A percentile compares a stretch with the other conserved stretches of the same genome.
These are phyloP conservation scores for Trifolium dubium DNA, from an alignment of 306 rosid genomes.

Conservation along the genomic window DNA sequence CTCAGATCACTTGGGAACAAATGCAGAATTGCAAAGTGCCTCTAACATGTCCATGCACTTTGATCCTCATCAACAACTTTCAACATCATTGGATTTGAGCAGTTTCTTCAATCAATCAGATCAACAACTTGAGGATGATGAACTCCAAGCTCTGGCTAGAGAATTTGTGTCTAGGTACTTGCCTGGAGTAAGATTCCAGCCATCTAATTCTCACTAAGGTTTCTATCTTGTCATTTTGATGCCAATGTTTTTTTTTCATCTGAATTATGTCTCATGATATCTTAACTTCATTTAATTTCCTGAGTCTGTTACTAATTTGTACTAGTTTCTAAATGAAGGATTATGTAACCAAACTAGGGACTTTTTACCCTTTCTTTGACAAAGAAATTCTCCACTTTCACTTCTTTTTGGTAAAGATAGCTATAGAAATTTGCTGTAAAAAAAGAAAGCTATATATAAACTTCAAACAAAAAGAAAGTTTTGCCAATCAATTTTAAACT, in stretches of 20 bases:
- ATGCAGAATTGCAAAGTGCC: constrained; percentile 42
- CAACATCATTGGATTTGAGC: constrained; percentile 43
- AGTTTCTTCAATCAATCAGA: constrained; percentile 44
- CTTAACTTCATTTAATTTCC: constrained; percentile 25
- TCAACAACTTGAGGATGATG: constrained; percentile 51
- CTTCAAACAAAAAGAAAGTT: too few species aligned
- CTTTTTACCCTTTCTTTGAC: neutral
- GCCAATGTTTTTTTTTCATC: constrained; percentile 12
- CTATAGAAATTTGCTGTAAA: neutral
- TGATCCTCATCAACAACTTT: constrained; percentile 49
- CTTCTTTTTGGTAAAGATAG: neutral
- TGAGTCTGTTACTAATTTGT: constrained; percentile 24
- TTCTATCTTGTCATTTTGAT: neutral
- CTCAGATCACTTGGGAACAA: constrained; percentile 38
- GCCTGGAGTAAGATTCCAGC: constrained; percentile 67
- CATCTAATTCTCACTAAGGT: constrained; percentile 49
- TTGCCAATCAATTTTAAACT: too few species aligned
- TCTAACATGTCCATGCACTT: constrained; percentile 45
- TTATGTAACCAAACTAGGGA: constrained; percentile 20
- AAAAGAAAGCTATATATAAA: too few species aligned
- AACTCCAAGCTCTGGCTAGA: constrained; percentile 69
- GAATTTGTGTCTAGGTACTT: constrained; percentile 65
- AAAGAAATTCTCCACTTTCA: neutral
- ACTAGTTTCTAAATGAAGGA: constrained; percentile 25
- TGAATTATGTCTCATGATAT: constrained; percentile 11